These are phyloP conservation scores for Scleromitrula shiraiana DNA, from an alignment of 2,329 filamentous ascomycete species.

Conservation along the genomic window DNA sequence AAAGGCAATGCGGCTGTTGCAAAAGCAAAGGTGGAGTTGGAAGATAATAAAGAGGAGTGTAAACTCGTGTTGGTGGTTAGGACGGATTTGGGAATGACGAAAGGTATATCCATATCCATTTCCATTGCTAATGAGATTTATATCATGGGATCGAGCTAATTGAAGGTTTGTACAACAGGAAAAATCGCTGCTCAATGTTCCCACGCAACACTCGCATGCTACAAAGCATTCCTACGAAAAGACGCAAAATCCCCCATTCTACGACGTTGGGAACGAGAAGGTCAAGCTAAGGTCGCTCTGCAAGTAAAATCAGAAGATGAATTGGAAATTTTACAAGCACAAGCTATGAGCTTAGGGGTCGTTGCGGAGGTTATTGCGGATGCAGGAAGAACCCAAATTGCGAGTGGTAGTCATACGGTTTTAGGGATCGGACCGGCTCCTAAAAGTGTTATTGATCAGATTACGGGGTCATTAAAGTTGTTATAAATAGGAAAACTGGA, in stretches of 20 bases:
- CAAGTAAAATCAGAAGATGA: conserved; percentile 85
- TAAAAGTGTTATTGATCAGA: conserved; percentile 75
- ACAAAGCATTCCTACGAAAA: conserved; percentile 66
- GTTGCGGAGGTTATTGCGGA: conserved; percentile 88
- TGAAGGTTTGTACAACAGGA: conserved; percentile 49
- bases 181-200: conserved; percentile 96
- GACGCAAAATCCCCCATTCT: conserved; percentile 55
- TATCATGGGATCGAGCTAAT: not conserved
- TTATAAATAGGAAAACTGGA: conserved; percentile 40
- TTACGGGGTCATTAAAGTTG: conserved; percentile 80
- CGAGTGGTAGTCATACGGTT: conserved; percentile 84
- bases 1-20: conserved; percentile 14
- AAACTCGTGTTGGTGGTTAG: conserved; percentile 89
- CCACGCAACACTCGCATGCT: conserved; percentile 95
- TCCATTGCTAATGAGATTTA: not conserved
- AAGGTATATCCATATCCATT: conserved; percentile 50
- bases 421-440: conserved; percentile 77
- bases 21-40: not conserved
- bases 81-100: conserved; percentile 95
- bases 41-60: conserved; percentile 64
- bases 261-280: conserved; percentile 73
- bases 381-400: conserved; percentile 96
- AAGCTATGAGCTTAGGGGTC: conserved; percentile 74
- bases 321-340: conserved; percentile 62
- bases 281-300: conserved; percentile 90